A percentile compares a stretch with the other conserved stretches of the same genome.
These are phyloP conservation scores for Aspergillus calidoustus DNA, from an alignment of 2,329 filamentous ascomycete genomes.

Conservation along the genomic window DNA sequence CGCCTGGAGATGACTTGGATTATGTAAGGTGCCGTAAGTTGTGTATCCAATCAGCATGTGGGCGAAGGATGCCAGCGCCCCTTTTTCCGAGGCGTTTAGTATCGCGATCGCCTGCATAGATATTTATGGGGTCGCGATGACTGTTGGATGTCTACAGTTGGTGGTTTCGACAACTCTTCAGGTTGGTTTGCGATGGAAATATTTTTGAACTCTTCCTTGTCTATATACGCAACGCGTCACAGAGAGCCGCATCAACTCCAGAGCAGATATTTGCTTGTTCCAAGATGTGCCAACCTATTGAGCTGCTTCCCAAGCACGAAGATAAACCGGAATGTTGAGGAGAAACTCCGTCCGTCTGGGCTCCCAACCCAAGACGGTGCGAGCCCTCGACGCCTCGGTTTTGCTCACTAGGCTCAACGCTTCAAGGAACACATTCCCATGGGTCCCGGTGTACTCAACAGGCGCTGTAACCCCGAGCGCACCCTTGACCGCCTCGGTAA, in stretches of 20 bases:
- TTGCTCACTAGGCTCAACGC: neutral
- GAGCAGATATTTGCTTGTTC: no score
- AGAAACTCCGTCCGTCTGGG: conserved; percentile 35
- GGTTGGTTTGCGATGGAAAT: neutral
- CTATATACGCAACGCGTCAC: neutral
- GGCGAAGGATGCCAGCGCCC: no score
- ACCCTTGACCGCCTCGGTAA: conserved; percentile 27
- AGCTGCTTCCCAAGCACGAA: conserved; percentile 17
- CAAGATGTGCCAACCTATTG: neutral
- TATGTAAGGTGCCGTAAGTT: no score
- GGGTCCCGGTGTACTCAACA: neutral
- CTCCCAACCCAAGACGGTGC: conserved; percentile 37
- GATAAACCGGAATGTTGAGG: conserved; percentile 24
- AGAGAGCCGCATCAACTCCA: no score
- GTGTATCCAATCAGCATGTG: no score
- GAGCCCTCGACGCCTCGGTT: neutral
- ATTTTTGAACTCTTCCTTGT: neutral
- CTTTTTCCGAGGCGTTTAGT: no score
- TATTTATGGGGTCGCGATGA: neutral
- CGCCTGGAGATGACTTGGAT: no score
- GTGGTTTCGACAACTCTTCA: neutral
- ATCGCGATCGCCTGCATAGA: neutral
- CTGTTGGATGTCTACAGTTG: neutral
- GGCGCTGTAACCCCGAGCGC: neutral
- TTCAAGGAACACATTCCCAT: neutral